Base-by-base conservation (phyloP, 1,139 yeast genomes). In the Nakaseomyces delphensis region DNA sequence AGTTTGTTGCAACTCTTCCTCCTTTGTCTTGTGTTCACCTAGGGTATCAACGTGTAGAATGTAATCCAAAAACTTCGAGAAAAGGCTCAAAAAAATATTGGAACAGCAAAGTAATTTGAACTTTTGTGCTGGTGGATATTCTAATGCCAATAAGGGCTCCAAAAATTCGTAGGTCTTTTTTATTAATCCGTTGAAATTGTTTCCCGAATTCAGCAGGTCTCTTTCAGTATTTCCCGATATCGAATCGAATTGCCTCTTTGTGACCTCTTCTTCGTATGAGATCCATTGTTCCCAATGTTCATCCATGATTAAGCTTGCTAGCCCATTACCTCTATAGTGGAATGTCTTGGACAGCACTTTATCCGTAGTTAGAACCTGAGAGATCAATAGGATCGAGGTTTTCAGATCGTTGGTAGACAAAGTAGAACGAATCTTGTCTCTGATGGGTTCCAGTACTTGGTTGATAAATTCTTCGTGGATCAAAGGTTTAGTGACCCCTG, bases 71-170 rank as follows among this genome's bases (percentile, higher is more conserved):
- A 83, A 87, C 32, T 66, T 66, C 44, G 81, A 82, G 19, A 86
- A 59, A 36, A 87, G 59, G 25, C 69, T 70, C 39, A 86, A 62
- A 57, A 86, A 95, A 29, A 86, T 77, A 20, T 76, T 77, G 8
- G 84, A 75, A 21, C 84, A 74, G 45, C 81, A 80, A 53, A 76
- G 73, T 43, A 84, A 66, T 54, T 86, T 85, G 54, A 75, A 81
- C 44, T 76, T 76, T 15, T 33, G 37, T n/a, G 37, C 37, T 13
- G 37, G 37, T 8, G 16, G 27, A 19, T 38, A 27, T 16, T 24
- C 30, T 14, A 36, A 15, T 33, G 76, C 74, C 20, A 83, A 68
- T 11, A 79, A 69, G 33, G 79, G 56, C 35, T 55, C 53, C 38
- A 67, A 82, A 49, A 79, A 83, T 33, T 68, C 70, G 6, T 85